These are phyloP conservation scores for Colletotrichum melonis DNA, from an alignment of 2,329 filamentous ascomycete genomes.

Conservation along the genomic window DNA sequence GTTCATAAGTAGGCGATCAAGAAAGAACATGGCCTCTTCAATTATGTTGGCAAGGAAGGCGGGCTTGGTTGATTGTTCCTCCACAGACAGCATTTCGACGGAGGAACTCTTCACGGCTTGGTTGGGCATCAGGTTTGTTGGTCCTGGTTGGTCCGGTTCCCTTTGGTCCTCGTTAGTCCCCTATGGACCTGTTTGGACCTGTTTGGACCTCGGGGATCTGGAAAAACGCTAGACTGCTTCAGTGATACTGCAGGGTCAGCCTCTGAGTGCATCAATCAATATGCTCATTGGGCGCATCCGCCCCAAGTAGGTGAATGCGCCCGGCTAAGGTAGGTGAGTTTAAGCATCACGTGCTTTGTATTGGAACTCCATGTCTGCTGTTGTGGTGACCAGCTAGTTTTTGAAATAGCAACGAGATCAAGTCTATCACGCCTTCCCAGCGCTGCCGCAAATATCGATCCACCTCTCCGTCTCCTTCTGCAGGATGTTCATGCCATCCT, in stretches of 20 bases:
- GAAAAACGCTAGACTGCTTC: neutral
- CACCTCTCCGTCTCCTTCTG: slow-evolving; percentile 39
- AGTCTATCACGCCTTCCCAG: slow-evolving; percentile 36
- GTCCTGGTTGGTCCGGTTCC: neutral
- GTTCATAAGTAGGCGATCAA: no score
- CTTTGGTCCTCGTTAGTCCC: no score
- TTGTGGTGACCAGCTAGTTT: no score
- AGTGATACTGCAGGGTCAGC: neutral
- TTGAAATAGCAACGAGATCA: no score
- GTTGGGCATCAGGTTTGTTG: neutral
- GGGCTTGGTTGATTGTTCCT: no score
- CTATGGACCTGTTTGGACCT: no score
- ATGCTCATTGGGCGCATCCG: neutral
- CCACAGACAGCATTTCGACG: neutral
- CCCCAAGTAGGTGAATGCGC: no score
- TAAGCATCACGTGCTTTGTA: no score
- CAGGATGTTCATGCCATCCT: slow-evolving; percentile 39
- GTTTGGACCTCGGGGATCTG: neutral
- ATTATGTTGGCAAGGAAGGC: no score
- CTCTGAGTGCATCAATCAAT: neutral
- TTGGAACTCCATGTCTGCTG: no score
- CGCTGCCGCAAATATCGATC: slow-evolving; percentile 41
- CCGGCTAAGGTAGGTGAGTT: no score
- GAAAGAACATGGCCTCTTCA: no score
- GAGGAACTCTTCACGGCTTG: neutral